Conservation (phyloP, 2,329 filamentous ascomycete species). For the Penicillium brasilianum region DNA sequence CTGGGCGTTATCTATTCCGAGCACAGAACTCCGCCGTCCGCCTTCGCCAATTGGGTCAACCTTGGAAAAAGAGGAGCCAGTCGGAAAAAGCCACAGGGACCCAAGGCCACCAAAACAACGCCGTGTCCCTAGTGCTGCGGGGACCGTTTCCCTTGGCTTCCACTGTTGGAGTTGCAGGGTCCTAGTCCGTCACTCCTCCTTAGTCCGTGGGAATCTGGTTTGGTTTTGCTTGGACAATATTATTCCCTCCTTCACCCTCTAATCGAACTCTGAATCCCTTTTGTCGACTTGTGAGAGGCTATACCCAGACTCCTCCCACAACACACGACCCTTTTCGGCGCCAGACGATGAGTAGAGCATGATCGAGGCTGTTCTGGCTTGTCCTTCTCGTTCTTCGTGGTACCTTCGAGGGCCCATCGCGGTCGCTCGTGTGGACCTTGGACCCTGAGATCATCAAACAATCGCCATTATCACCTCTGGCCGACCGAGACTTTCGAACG, state of each 20-base stretch:
- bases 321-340: conserved; percentile 1
- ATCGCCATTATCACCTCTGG: not conserved
- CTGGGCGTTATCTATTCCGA: conserved; percentile 6
- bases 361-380: conserved; percentile 26
- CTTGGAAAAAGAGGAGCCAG: conserved; percentile 9
- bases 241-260: conserved; percentile 11
- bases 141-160: conserved; percentile 25
- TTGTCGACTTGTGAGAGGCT: conserved; percentile 1
- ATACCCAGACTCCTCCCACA: not conserved
- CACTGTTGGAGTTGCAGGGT: conserved; percentile 10
- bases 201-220: conserved; percentile 11
- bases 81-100: conserved; percentile 17
- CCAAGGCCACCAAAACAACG: conserved; percentile 11
- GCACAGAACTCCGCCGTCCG: conserved; percentile 9
- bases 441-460: not conserved
- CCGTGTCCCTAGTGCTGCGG: conserved; percentile 27
- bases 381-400: conserved; percentile 24
- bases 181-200: conserved; percentile 5
- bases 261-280: conserved; percentile 13
- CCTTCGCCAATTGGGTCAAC: conserved; percentile 10
- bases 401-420: conserved; percentile 30
- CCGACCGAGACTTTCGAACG: not conserved
- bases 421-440: conserved; percentile 29
- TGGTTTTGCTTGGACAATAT: conserved; percentile 4
- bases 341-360: conserved; percentile 35